phyloP scores from a whole-genome alignment of 2,329 filamentous ascomycete species.

The Stachybotrys chlorohalonatus region DNA sequence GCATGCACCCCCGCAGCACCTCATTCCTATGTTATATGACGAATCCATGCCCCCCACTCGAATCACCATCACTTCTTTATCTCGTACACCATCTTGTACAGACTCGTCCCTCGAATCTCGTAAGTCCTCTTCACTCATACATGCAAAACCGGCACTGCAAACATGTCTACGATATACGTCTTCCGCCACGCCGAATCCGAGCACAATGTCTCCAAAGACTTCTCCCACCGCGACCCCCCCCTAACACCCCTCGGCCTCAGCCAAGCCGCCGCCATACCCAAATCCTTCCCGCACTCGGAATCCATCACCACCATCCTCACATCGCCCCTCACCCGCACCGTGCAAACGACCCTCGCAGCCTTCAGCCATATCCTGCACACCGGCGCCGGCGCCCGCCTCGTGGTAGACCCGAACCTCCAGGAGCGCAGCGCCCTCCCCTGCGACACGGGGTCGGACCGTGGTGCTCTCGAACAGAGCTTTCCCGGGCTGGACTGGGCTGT shows the following conservation, averaged over 20 bases:
- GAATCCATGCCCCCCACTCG: no score
- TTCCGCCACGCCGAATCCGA: conserved; percentile 9
- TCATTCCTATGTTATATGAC: no score
- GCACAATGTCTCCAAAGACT: conserved; percentile 9
- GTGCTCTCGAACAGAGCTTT: conserved; percentile 6
- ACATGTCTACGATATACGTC: conserved; percentile 3
- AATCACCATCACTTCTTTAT: no score
- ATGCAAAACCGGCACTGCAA: no score
- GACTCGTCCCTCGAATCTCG: no score
- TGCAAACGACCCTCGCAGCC: conserved; percentile 6
- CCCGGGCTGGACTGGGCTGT: conserved; percentile 5
- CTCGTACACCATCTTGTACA: no score
- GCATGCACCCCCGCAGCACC: no score
- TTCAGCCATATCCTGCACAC: conserved; percentile 4
- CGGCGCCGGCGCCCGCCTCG: neutral
- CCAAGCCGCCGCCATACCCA: conserved; percentile 3
- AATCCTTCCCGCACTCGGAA: conserved; percentile 3
- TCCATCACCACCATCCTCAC: conserved; percentile 7
- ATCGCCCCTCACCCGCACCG: conserved; percentile 7
- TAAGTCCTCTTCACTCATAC: no score
- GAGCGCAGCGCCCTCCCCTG: conserved; percentile 15
- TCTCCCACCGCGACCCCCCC: conserved; percentile 6
- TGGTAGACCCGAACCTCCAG: conserved; percentile 12
- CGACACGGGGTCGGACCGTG: conserved; percentile 11
- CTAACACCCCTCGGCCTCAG: conserved; percentile 4